These are phyloP conservation scores for Wallacemonas rigidus DNA, from an alignment of 208 protist genomes.

Conservation along the genomic window DNA sequence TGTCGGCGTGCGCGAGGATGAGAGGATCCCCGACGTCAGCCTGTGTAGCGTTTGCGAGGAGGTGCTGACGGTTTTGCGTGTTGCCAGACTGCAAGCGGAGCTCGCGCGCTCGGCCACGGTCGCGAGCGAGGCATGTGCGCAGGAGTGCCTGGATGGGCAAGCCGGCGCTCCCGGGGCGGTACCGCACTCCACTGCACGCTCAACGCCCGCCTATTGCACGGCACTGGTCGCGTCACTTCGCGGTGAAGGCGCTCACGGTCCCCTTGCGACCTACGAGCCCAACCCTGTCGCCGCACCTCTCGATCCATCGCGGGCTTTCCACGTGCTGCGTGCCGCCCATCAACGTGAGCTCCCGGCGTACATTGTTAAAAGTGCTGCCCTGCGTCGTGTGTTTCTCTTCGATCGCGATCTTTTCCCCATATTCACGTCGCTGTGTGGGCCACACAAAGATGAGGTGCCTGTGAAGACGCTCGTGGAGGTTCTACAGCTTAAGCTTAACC, in stretches of 20 bases:
- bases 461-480: conserved; percentile 46
- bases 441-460: conserved; percentile 28
- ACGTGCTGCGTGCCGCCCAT: conserved; percentile 1
- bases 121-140: not conserved
- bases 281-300: not conserved
- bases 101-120: conserved; percentile 31
- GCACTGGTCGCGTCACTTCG: conserved; percentile 3
- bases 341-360: not conserved
- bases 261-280: not conserved
- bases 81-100: conserved; percentile 46
- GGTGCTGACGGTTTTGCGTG: conserved; percentile 45
- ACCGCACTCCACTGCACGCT: not conserved
- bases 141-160: not conserved
- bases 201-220: not conserved
- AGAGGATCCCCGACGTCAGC: conserved; percentile 17
- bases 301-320: not conserved
- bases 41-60: conserved; percentile 34
- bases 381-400: conserved; percentile 14
- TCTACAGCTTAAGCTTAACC: conserved; percentile 48
- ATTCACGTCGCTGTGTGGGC: conserved; percentile 43
- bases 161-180: not conserved
- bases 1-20: conserved; percentile 52
- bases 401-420: conserved; percentile 38
- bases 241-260: not conserved
- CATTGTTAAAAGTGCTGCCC: not conserved